Evolutionary conservation across 176 grass and related monocot species (phyloP).

Genomic region (Pontederia paniculata): DNA sequence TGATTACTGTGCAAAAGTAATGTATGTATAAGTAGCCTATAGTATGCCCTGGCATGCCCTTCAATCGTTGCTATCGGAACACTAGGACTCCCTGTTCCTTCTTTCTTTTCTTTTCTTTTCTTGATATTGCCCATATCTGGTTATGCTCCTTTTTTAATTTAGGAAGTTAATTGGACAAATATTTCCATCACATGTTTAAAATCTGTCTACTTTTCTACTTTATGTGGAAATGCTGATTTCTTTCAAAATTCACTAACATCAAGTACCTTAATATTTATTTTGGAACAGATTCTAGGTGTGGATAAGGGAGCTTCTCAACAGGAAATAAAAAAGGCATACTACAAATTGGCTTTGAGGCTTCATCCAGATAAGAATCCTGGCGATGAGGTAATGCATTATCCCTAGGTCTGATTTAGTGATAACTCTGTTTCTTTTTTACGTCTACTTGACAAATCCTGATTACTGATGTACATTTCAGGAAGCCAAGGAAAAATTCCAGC

Average conservation of each 20-base stretch:
- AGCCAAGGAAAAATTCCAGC: slow-evolving; percentile 93
- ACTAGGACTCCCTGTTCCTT: too few species aligned
- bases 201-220: neutral
- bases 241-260: neutral
- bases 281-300: slow-evolving; percentile 67
- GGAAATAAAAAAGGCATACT: slow-evolving; percentile 93
- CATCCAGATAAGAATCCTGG: slow-evolving; percentile 98
- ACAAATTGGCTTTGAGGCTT: slow-evolving; percentile 74
- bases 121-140: too few species aligned
- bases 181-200: too few species aligned
- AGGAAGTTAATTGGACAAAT: too few species aligned
- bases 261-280: neutral
- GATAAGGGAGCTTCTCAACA: slow-evolving; percentile 63
- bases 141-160: too few species aligned
- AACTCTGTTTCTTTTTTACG: too few species aligned
- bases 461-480: slow-evolving; percentile 31
- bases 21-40: too few species aligned
- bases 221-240: neutral
- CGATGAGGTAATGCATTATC: slow-evolving; percentile 50
- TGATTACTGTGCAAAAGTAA: too few species aligned
- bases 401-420: neutral
- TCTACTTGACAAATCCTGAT: slow-evolving; percentile 7
- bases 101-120: too few species aligned
- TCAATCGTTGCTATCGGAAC: too few species aligned
- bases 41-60: too few species aligned